Conservation (phyloP, 2,329 filamentous ascomycete species). For the Colletotrichum eremochloae region DNA sequence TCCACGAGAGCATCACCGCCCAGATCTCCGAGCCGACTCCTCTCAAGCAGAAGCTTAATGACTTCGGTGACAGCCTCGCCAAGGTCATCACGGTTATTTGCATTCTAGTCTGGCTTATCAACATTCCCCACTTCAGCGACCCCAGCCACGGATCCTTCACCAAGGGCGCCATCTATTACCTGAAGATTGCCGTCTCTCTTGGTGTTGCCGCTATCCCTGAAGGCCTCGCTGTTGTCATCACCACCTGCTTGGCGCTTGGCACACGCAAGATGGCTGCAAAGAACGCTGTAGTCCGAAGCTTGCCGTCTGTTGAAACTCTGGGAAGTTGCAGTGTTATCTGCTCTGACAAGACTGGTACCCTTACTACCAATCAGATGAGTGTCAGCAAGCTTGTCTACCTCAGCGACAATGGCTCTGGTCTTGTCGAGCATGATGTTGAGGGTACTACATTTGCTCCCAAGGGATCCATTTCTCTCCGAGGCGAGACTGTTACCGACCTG, state of each 20-base stretch:
- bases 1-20: constrained; percentile 97
- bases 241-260: constrained; percentile 95
- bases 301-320: constrained; percentile 96
- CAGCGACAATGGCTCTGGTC: constrained; percentile 76
- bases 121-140: constrained; percentile 96
- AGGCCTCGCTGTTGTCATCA: constrained; percentile 97
- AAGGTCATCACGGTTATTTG: constrained; percentile 99
- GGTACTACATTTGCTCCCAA: constrained; percentile 92
- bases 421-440: constrained; percentile 90
- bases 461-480: constrained; percentile 78
- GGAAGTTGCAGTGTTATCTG: constrained; percentile 99
- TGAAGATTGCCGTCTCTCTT: constrained; percentile 98
- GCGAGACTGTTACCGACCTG: constrained; percentile 77
- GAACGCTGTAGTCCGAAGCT: constrained; percentile 95
- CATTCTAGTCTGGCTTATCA: constrained; percentile 97
- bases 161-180: constrained; percentile 98
- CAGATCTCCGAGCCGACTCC: constrained; percentile 98
- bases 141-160: constrained; percentile 92
- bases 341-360: constrained; percentile 98
- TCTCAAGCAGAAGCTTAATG: constrained; percentile 97
- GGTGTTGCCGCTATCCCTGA: constrained; percentile 98
- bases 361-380: constrained; percentile 99
- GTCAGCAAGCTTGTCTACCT: constrained; percentile 93
- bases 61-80: constrained; percentile 94
- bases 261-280: constrained; percentile 99